Evolutionary conservation across 805 yeast genomes (phyloP), one percentile per base, ranked within the genome.

Genomic region (Candida stauntonica): DNA sequence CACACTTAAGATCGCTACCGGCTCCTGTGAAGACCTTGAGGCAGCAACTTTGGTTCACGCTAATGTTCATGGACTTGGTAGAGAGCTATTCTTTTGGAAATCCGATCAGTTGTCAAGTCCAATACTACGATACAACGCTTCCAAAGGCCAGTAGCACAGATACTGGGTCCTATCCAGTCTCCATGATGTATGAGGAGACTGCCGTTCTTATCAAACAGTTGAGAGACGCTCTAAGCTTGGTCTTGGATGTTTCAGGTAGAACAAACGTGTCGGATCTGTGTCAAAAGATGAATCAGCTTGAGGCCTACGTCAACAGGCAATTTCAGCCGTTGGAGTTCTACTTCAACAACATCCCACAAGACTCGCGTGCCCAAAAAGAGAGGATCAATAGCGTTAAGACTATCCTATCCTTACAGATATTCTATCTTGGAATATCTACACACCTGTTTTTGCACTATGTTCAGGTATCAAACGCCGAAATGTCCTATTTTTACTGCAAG

Each of bases 81-180:
- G 46, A 42, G 26, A 38, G 37, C 3, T 42, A 29, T 19, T 32
- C 37, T 3, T 42, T 35, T 30, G 46, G 46, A 12, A 31, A 31
- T 23, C 35, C 42, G 13, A 26, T 38, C 27, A 35, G 26, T 15
- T 38, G 39, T 16, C 40, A 38, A 4, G 28, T 13, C 13, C 34
- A 29, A 13, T 35, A 18, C 23, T 32, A 32, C 23, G 46, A 42
- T 15, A 42, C 46, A 1, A 38, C 35, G 26, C 15, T 26, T 1
- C 46, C 46, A 15, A 19, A 2, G 11, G 26, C n/a, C n/a, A n/a
- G n/a, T n/a, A n/a, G n/a, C n/a, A n/a, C n/a, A n/a, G n/a, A n/a
- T n/a, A n/a, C n/a, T n/a, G n/a, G n/a, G n/a, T n/a, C n/a, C n/a
- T 27, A 18, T 3, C 15, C 6, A 12, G 5, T 8, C 15, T 13